Evolutionary conservation across 331 rosid genomes (phyloP), one percentile per base, ranked within the genome.

Genomic region (Acacia pycnantha): DNA sequence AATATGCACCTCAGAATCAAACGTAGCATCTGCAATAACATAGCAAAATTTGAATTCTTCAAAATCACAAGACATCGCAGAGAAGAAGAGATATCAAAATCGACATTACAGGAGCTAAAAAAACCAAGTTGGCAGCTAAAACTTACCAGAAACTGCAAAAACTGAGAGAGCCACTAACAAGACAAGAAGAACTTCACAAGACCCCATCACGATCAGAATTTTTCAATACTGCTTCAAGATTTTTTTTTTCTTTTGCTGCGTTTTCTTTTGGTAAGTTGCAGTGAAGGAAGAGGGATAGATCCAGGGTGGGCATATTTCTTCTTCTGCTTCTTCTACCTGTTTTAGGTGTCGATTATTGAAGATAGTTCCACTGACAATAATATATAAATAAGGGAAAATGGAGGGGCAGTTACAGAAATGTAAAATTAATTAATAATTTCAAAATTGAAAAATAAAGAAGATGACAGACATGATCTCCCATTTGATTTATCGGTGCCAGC

Each of bases 101-200:
- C 41, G 19, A 61, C 43, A 43, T 12, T 37, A 21, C 51, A 37
- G 53, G 14, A 19, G 61, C 81, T 24, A 10, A 24, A n/a, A 10
- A 24, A 76, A 18, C 33, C 12, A 33, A 13, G 15, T 3, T 26
- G 24, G 12, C 31, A 67, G 51, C 18, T 40, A 50, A 48, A 62
- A 29, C 65, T 33, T 56, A 86, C 97, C 91, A 44, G 90, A 73
- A 70, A 88, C 77, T 77, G 94, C 87, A 72, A 88, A 80, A 81
- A 70, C 87, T 46, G 90, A 82, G 4, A 87, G 33, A 65, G 73
- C 78, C 83, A 86, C 22, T 16, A 74, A 74, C 46, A 76, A 4
- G 6, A 90, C 77, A 16, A 93, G 72, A 78, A 93, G 69, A 82
- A 88, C 24, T 37, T 86, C 81, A 80, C 77, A 82, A 64, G 69